Conservation (phyloP, 768 basidiomycete genomes). For the Amanita molliuscula region DNA sequence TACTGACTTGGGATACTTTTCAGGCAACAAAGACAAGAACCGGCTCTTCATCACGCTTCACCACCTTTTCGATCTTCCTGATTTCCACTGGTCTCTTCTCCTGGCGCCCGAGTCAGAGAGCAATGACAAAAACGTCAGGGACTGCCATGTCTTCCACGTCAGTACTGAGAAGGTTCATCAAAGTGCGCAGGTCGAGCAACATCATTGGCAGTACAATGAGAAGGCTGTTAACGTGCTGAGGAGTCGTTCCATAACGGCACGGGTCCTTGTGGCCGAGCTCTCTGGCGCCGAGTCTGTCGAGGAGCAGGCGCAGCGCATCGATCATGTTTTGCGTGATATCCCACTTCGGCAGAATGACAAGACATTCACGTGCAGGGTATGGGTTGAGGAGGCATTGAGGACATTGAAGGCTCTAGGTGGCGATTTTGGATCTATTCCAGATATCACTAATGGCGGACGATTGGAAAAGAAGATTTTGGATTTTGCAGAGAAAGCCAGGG, state of each 20-base stretch:
- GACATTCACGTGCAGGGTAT: conserved; percentile 1
- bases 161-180: neutral
- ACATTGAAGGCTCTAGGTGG: conserved; percentile 1
- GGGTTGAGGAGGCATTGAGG: conserved; percentile 4
- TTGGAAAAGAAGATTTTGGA: neutral
- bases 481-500: conserved; percentile 4
- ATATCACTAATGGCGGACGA: neutral
- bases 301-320: conserved; percentile 2
- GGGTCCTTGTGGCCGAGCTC: conserved; percentile 5
- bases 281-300: neutral
- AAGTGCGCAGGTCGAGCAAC: neutral
- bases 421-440: conserved; percentile 4
- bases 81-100: conserved; percentile 5
- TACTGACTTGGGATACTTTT: neutral
- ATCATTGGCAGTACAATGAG: conserved; percentile 3
- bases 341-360: conserved; percentile 1
- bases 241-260: neutral
- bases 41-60: conserved; percentile 8
- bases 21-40: conserved; percentile 4
- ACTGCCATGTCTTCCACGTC: conserved; percentile 5
- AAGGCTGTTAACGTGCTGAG: neutral
- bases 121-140: neutral
- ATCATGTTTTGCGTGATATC: neutral
- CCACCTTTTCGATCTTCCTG: neutral
- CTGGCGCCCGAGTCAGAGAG: conserved; percentile 5